Evolutionary conservation across 306 rosid genomes (phyloP).

Genomic region (Abrus precatorius): DNA sequence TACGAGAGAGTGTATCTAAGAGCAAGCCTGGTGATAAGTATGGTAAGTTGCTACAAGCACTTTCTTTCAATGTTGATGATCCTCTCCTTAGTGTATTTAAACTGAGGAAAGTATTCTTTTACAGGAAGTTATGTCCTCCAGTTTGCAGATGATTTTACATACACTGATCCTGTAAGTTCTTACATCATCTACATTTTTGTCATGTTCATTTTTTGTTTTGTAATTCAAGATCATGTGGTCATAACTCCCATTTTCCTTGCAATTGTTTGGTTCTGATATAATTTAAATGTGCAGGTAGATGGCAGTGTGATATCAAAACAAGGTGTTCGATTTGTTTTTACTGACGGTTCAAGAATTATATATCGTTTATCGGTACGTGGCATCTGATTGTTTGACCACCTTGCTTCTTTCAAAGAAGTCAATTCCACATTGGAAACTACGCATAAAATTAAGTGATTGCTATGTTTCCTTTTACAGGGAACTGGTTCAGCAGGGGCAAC

Average conservation of each 20-base stretch:
- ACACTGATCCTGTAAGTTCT: slow-evolving; percentile 88
- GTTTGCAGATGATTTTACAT: slow-evolving; percentile 88
- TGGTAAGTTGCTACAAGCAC: slow-evolving; percentile 62
- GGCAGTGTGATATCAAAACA: slow-evolving; percentile 90
- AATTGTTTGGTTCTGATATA: slow-evolving; percentile 14
- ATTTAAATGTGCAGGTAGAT: slow-evolving; percentile 71
- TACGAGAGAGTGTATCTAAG: slow-evolving; percentile 70
- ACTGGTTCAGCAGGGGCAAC: slow-evolving; percentile 99
- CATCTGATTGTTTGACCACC: slow-evolving; percentile 9
- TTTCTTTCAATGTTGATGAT: slow-evolving; percentile 34
- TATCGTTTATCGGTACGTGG: slow-evolving; percentile 89
- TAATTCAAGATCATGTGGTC: slow-evolving; percentile 31
- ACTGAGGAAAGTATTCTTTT: slow-evolving; percentile 38
- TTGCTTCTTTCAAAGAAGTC: neutral
- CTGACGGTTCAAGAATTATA: slow-evolving; percentile 96
- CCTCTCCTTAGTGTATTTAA: slow-evolving; percentile 22
- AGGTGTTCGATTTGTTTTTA: slow-evolving; percentile 93
- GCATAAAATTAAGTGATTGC: slow-evolving; percentile 34
- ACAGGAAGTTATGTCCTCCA: slow-evolving; percentile 87
- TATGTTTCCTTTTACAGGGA: slow-evolving; percentile 64
- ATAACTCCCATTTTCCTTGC: slow-evolving; percentile 30
- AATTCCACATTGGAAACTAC: slow-evolving; percentile 29
- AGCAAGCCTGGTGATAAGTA: slow-evolving; percentile 84
- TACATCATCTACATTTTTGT: slow-evolving; percentile 20
- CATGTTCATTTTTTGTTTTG: slow-evolving; percentile 7